phyloP scores from a whole-genome alignment of 768 basidiomycete genomes.

The Boletus subparvulus region DNA sequence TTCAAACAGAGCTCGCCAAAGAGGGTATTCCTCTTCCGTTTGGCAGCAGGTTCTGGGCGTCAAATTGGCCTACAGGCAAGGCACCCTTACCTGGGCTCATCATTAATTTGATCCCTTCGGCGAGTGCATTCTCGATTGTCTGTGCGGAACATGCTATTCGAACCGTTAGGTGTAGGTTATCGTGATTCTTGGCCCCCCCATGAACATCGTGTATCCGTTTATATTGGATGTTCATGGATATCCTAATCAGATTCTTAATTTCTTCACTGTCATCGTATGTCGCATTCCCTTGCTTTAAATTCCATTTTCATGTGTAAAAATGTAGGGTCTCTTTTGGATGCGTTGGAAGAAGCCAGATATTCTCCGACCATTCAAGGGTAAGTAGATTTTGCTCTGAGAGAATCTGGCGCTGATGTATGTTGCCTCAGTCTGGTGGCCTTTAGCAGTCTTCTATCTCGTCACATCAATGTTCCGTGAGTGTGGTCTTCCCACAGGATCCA shows the following conservation, averaged over 20 bases:
- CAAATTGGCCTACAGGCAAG: slow-evolving; percentile 58
- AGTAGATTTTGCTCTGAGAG: neutral
- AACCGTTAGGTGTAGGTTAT: slow-evolving; percentile 40
- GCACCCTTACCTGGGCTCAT: slow-evolving; percentile 54
- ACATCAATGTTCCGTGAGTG: slow-evolving; percentile 49
- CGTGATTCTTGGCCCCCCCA: slow-evolving; percentile 54
- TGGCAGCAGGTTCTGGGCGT: slow-evolving; percentile 58
- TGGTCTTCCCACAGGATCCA: neutral
- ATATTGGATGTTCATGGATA: slow-evolving; percentile 54
- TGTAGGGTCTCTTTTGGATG: slow-evolving; percentile 55
- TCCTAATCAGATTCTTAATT: slow-evolving; percentile 54
- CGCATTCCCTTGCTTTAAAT: neutral
- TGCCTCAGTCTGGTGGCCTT: slow-evolving; percentile 47
- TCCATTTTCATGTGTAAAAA: neutral
- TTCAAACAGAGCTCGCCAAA: slow-evolving; percentile 52
- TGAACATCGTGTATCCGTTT: slow-evolving; percentile 55
- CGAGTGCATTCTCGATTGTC: slow-evolving; percentile 16
- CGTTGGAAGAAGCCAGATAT: slow-evolving; percentile 49
- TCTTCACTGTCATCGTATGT: slow-evolving; percentile 57
- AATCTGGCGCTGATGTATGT: neutral
- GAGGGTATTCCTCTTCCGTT: slow-evolving; percentile 61
- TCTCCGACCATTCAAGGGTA: slow-evolving; percentile 54
- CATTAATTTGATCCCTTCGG: slow-evolving; percentile 53
- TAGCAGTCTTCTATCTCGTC: slow-evolving; percentile 53
- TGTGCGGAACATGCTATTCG: neutral